phyloP scores from a whole-genome alignment of 805 yeast species.

The Monosporozyma siamensis region DNA sequence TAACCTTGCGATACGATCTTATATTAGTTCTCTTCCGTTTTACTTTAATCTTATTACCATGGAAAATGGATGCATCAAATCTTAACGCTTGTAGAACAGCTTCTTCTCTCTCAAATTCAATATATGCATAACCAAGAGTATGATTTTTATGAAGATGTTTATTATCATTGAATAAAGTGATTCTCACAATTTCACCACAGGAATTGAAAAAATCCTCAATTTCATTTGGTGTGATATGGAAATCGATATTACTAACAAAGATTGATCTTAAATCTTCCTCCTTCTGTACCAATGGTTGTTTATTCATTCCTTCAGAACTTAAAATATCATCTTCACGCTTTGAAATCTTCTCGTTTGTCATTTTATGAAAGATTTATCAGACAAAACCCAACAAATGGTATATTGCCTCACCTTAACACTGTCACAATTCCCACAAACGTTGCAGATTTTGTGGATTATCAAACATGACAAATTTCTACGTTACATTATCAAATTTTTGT shows the following conservation, averaged over 20 bases:
- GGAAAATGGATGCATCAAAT: conserved; percentile 35
- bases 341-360: too few relatives aligned
- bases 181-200: conserved; percentile 41
- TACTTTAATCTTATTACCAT: conserved; percentile 41
- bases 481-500: too few relatives aligned
- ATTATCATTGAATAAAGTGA: conserved; percentile 38
- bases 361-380: too few relatives aligned
- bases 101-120: conserved; percentile 41
- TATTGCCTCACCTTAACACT: too few relatives aligned
- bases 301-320: too few relatives aligned
- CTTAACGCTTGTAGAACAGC: conserved; percentile 40
- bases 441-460: too few relatives aligned
- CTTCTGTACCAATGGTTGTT: not conserved
- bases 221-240: conserved; percentile 40
- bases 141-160: conserved; percentile 37
- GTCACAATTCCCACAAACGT: too few relatives aligned
- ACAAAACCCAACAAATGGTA: too few relatives aligned
- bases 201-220: conserved; percentile 39
- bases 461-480: too few relatives aligned
- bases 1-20: conserved; percentile 33
- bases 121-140: conserved; percentile 46
- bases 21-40: conserved; percentile 45
- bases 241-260: conserved; percentile 44
- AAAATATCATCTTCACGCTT: too few relatives aligned
- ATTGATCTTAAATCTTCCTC: conserved; percentile 46